Evolutionary conservation across 768 basidiomycete genomes (phyloP).

Genomic region (Boletus subparvulus): DNA sequence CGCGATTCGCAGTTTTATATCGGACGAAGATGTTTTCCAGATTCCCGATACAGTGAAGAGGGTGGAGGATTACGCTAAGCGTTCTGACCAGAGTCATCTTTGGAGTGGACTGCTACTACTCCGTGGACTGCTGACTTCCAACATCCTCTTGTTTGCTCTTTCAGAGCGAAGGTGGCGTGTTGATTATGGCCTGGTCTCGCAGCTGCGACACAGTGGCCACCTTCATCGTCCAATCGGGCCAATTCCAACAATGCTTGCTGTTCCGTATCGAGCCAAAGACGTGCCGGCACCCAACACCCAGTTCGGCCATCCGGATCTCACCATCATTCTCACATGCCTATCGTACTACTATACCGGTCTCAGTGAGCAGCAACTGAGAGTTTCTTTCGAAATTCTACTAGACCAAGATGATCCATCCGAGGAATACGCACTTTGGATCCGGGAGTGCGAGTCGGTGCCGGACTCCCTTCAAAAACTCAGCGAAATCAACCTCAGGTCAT

Average conservation of each 20-base stretch:
- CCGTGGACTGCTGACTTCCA: conserved; percentile 30
- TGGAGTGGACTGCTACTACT: conserved; percentile 13
- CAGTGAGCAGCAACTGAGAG: neutral
- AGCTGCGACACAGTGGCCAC: too few species aligned
- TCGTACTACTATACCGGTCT: conserved; percentile 32
- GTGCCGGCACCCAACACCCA: conserved; percentile 30
- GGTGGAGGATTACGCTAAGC: conserved; percentile 1
- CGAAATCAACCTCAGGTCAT: conserved; percentile 3
- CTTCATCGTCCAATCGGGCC: neutral
- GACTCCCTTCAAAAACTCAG: neutral
- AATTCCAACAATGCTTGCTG: conserved; percentile 25
- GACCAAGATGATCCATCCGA: neutral
- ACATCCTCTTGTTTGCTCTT: conserved; percentile 26
- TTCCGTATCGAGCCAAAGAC: conserved; percentile 39
- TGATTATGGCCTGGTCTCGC: conserved; percentile 27
- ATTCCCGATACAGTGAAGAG: neutral
- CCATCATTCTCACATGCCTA: conserved; percentile 31
- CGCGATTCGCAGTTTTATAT: conserved; percentile 16
- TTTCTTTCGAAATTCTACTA: neutral
- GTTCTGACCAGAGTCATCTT: neutral
- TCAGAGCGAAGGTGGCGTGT: conserved; percentile 34
- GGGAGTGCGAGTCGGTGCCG: neutral
- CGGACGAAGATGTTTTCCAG: neutral
- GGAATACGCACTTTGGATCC: conserved; percentile 1
- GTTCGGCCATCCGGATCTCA: conserved; percentile 38